Conservation (phyloP, 2,329 filamentous ascomycete genomes). For the Metarhizium anisopliae region DNA sequence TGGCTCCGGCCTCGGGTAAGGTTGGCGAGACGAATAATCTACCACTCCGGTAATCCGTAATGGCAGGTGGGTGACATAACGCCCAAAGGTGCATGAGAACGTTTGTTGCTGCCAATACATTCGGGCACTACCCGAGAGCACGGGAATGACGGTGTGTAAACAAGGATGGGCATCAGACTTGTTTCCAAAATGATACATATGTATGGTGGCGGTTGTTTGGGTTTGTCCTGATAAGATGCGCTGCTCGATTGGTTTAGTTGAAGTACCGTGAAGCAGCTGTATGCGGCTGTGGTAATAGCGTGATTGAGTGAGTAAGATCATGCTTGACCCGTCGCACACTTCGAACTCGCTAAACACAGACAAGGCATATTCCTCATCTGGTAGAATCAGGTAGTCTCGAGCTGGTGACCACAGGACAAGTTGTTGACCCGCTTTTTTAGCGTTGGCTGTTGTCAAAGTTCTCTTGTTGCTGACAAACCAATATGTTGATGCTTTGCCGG, state of each 20-base stretch:
- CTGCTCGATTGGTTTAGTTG: too few species aligned
- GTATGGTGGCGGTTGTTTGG: too few species aligned
- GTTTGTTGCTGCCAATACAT: too few species aligned
- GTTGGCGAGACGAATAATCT: neutral
- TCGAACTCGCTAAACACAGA: too few species aligned
- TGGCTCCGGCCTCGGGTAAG: neutral
- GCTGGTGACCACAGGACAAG: neutral
- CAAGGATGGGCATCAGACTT: too few species aligned
- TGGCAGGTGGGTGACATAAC: neutral
- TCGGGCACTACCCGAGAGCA: too few species aligned
- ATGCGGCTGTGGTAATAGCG: neutral
- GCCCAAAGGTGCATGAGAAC: too few species aligned
- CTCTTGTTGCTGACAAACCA: conserved; percentile 1
- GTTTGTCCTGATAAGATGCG: too few species aligned
- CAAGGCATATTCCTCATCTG: neutral
- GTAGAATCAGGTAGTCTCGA: neutral
- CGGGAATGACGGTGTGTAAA: too few species aligned
- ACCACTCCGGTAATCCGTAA: neutral
- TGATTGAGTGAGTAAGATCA: neutral
- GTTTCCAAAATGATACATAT: too few species aligned
- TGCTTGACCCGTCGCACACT: too few species aligned
- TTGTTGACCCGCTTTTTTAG: neutral
- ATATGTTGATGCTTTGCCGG: too few species aligned
- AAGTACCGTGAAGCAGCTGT: neutral
- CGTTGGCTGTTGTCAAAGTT: neutral